Base-by-base conservation (phyloP, 169 alveolate genomes). In the Plasmodium vivax region DNA sequence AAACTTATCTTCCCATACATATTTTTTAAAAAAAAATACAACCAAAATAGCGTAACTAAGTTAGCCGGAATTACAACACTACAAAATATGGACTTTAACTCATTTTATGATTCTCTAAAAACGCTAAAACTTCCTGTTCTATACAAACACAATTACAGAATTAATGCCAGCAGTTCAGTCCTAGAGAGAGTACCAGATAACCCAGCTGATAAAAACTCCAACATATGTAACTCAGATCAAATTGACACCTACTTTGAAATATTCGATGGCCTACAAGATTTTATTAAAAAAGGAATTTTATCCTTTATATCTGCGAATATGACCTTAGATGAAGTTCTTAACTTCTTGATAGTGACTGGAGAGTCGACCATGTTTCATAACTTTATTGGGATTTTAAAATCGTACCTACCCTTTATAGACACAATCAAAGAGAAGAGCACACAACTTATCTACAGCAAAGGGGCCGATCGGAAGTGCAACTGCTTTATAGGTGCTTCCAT, bases 401-500 rank as follows among this genome's bases (percentile, higher is more conserved):
- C 93, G 32, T 96, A 58, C 95, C 96, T 54, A 36, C 95, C 75
- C 38, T 95, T 82, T 81, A 96, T 82, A 75, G 94, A 92, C 94
- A 94, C 90, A 84, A 95, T 92, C 80, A 84, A 74, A 83, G 94
- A 58, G 80, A 79, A 62, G 36, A 84, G 68, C 38, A 74, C 87
- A 43, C 47, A 54, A 58, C n/a, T 79, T n/a, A 72, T 73, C 45
- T 75, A 62, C 16, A 83, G 92, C 16, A 68, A 54, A 41, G 97
- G 97, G 14, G 85, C 90, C 23, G 97, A 96, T 73, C 96, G 96
- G 85, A 96, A 95, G 84, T 96, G 84, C 90, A 96, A 96, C 85
- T 93, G 97, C 62, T 96, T 95, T 74, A 96, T 96, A 30, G 97
- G 97, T 5, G 97, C 97, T 19, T 96, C 97, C 36, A 96, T 96